Percentiles rank a stretch among this genome's conserved stretches.
Evolutionary conservation across 2,329 filamentous ascomycete genomes (phyloP).

Genomic region (Pseudogymnoascus sp.): DNA sequence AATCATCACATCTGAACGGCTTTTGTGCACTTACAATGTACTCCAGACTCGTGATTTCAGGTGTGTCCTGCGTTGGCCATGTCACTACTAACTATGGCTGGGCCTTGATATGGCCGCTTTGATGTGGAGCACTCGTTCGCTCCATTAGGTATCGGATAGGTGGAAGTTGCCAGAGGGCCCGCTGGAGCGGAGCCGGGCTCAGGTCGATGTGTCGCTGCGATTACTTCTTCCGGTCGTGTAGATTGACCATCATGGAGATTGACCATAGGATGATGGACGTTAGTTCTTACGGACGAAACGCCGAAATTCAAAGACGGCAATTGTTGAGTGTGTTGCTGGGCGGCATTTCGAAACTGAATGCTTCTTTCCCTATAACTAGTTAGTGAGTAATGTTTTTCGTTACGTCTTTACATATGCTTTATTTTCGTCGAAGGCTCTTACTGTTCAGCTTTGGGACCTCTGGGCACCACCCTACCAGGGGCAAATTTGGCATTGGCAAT

Average conservation of each 20-base stretch:
- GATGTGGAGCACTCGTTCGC: neutral
- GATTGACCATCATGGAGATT: neutral
- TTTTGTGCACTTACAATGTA: constrained; percentile 3
- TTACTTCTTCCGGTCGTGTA: neutral
- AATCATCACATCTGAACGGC: neutral
- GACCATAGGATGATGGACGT: neutral
- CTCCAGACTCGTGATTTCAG: neutral
- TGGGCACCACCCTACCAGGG: neutral
- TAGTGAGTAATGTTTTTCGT: neutral
- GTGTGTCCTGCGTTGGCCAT: neutral
- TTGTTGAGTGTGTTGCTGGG: neutral
- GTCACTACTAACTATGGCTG: constrained; percentile 3
- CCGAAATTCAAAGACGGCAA: neutral
- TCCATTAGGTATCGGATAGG: neutral
- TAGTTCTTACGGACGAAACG: neutral
- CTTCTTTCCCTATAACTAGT: neutral
- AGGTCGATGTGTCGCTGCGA: neutral
- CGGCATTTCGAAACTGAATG: neutral
- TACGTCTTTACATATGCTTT: neutral
- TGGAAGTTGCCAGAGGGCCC: neutral
- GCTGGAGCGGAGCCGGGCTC: neutral
- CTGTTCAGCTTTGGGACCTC: neutral
- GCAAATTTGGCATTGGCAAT: neutral
- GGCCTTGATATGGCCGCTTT: neutral
- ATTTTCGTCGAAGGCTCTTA: neutral